These are phyloP conservation scores for Delitschia confertaspora DNA, from an alignment of 495 filamentous ascomycete genomes.

Conservation along the genomic window DNA sequence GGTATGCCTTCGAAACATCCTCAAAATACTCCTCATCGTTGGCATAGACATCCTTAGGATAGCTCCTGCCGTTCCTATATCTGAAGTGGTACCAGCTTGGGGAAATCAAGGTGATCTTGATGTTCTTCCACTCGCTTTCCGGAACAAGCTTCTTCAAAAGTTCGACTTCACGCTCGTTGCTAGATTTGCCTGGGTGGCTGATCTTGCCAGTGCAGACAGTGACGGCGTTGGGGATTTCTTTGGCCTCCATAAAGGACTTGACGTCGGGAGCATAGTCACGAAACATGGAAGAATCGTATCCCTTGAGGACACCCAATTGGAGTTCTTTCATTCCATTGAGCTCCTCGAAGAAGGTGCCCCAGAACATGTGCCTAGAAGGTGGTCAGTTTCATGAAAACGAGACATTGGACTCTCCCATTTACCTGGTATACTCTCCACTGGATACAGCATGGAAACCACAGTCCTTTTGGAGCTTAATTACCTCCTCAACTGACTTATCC, in stretches of 20 bases:
- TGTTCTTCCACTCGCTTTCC: conserved; percentile 31
- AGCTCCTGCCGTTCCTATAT: conserved; percentile 29
- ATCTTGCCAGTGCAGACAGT: conserved; percentile 34
- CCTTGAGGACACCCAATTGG: conserved; percentile 27
- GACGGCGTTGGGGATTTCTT: conserved; percentile 33
- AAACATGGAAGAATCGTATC: conserved; percentile 32
- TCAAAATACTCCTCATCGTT: conserved; percentile 35
- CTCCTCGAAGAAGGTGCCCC: conserved; percentile 33
- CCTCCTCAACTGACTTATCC: conserved; percentile 31
- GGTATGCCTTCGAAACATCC: conserved; percentile 34
- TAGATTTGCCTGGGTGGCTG: conserved; percentile 29
- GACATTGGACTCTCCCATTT: not conserved
- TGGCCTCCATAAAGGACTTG: conserved; percentile 32
- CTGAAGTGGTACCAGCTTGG: conserved; percentile 35
- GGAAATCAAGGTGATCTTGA: conserved; percentile 34
- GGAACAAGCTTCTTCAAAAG: conserved; percentile 33
- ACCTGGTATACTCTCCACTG: conserved; percentile 31
- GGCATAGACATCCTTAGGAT: conserved; percentile 30
- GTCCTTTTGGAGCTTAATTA: conserved; percentile 34
- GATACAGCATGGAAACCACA: conserved; percentile 29
- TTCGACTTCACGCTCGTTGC: conserved; percentile 30
- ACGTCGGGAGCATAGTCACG: conserved; percentile 35
- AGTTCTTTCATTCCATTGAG: conserved; percentile 36
- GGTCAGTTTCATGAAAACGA: not conserved
- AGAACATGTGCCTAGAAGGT: conserved; percentile 24